Base-by-base conservation (phyloP, 2,329 filamentous ascomycete species). In the Ascochyta clinopodiicola region DNA sequence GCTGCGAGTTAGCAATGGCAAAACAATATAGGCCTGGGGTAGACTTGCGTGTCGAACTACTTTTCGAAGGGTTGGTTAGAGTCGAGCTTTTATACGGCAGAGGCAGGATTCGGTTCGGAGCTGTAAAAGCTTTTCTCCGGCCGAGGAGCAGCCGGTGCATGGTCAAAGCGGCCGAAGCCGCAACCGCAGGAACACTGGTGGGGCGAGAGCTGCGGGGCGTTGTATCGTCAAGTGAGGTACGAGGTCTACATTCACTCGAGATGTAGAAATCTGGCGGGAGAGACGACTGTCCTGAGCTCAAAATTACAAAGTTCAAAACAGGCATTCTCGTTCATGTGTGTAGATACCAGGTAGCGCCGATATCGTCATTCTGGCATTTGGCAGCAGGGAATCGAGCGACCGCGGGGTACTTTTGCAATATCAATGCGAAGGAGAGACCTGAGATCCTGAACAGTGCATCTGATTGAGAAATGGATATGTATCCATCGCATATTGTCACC, bases 121-220 rank as follows among this genome's bases (percentile, higher is more conserved):
- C 15, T 19, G 40, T 24, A 22, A 13, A 29, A 32, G 15, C 17
- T 24, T 56, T 24, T 42, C 34, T 27, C 38, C 47, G 31, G 10
- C 32, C 35, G 47, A 50, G 22, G 36, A 39, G 19, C 17, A 19
- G 24, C 40, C 47, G 56, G 25, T 8, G 39, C 15, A 2, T 42
- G 36, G 43, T 31, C 43, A 31, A 15, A 21, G 45, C 29, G 12
- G 46, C 36, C 53, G 48, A 56, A 51, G 53, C 48, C 44, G 45
- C 51, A 57, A 57, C 54, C 46, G 54, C 46, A 60, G 58, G 57
- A 57, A 57, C 44, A 37, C 34, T 17, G 34, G 56, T 53, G 56
- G 56, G 56, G 56, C 51, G 15, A 13, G 22, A 48, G 48, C 43
- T 51, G 58, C 54, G 58, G 58, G 58, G 58, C 40, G 36, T 49